Percentiles rank a stretch among this genome's conserved stretches.
These are phyloP conservation scores for Aureobasidium sp. DNA, from an alignment of 2,329 filamentous ascomycete species.

Conservation along the genomic window DNA sequence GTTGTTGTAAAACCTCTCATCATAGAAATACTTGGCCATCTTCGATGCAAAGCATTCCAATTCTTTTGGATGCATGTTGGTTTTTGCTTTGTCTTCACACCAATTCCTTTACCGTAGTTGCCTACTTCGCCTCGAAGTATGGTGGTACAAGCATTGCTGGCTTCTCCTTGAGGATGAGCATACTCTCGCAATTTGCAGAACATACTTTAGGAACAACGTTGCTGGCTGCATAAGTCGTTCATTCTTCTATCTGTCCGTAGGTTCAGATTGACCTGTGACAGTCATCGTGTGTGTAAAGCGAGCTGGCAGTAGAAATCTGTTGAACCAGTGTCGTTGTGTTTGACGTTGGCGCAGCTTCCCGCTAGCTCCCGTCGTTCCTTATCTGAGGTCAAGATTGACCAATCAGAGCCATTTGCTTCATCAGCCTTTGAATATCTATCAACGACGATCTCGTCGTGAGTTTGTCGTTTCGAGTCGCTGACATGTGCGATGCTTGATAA, in stretches of 20 bases:
- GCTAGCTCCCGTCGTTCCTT: constrained; percentile 6
- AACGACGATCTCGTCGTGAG: neutral
- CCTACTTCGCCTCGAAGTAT: neutral
- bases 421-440: neutral
- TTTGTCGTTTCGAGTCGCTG: neutral
- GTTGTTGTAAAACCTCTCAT: neutral
- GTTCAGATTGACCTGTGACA: neutral
- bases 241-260: no score
- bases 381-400: neutral
- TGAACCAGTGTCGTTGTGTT: constrained; percentile 11
- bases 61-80: neutral
- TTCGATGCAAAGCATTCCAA: neutral
- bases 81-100: constrained; percentile 3
- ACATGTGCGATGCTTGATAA: neutral
- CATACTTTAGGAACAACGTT: neutral
- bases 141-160: neutral
- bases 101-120: neutral
- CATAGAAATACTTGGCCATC: constrained; percentile 9
- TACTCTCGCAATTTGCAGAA: neutral
- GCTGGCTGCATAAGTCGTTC: no score
- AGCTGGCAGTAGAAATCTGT: constrained; percentile 1
- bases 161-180: neutral
- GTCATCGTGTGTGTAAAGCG: constrained; percentile 5
- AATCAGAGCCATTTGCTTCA: constrained; percentile 1
- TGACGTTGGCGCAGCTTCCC: constrained; percentile 9